A percentile compares a stretch with the other conserved stretches of the same genome.
Conservation (phyloP, 106 monocot species). For the Platanthera zijinensis region DNA sequence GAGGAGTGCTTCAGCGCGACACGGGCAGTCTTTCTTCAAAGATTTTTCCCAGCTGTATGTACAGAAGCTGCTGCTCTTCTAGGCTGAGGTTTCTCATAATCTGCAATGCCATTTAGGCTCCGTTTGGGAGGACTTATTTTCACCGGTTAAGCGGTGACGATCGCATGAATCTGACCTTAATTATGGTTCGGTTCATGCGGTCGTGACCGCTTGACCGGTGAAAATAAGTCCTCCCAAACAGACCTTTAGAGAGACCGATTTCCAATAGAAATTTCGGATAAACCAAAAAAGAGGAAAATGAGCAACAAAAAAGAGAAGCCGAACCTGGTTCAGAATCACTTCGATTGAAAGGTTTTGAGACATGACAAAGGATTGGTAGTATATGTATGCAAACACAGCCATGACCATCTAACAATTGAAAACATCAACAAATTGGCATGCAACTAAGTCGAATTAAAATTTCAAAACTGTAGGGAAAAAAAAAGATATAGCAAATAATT, state of each 20-base stretch:
- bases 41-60: constrained; percentile 55
- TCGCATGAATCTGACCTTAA: too few species aligned
- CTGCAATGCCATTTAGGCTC: constrained; percentile 23
- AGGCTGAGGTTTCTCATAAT: constrained; percentile 66
- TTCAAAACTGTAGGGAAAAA: neutral
- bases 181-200: too few species aligned
- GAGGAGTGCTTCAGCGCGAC: constrained; percentile 2
- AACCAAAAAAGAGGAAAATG: constrained; percentile 5
- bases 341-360: constrained; percentile 60
- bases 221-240: too few species aligned
- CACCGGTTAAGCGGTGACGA: too few species aligned
- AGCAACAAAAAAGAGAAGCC: neutral
- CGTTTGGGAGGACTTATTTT: too few species aligned
- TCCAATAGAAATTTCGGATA: neutral
- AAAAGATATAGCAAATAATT: neutral
- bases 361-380: constrained; percentile 87
- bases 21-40: constrained; percentile 32
- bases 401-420: constrained; percentile 75
- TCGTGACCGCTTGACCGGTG: too few species aligned
- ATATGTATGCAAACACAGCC: constrained; percentile 97
- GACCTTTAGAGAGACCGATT: neutral
- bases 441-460: neutral
- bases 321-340: constrained; percentile 81
- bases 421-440: neutral
- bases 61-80: constrained; percentile 66